Conservation (phyloP, 2,329 filamentous ascomycete genomes). For the Blastomyces emzantsi region DNA sequence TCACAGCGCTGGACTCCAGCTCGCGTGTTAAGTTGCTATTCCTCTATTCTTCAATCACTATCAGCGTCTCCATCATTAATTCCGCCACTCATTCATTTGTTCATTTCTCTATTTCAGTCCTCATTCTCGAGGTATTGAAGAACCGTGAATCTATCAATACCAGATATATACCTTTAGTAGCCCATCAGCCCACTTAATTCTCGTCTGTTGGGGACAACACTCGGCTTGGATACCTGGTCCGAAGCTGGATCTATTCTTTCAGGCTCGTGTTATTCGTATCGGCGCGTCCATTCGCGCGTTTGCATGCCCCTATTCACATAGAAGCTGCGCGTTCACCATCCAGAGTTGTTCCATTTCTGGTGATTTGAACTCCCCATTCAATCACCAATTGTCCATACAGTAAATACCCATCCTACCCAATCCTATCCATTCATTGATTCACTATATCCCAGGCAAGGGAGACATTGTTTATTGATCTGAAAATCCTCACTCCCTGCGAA, state of each 20-base stretch:
- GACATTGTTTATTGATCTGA: background rate
- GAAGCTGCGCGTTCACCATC: background rate
- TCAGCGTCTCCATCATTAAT: background rate
- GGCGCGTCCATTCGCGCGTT: background rate
- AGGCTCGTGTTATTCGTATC: background rate
- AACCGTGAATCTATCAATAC: background rate
- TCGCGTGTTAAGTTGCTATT: background rate
- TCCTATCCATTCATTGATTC: background rate
- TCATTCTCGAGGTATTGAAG: background rate
- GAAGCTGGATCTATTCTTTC: background rate
- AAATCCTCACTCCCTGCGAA: background rate
- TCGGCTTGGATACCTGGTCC: background rate
- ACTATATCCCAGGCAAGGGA: background rate
- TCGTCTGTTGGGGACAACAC: background rate
- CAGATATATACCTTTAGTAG: background rate
- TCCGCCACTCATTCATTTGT: background rate
- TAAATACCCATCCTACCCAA: background rate
- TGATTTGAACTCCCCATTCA: background rate
- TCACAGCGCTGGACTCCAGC: background rate
- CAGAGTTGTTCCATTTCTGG: background rate
- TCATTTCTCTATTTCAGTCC: background rate
- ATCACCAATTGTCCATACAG: background rate
- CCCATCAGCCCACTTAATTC: background rate
- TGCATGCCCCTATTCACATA: background rate
- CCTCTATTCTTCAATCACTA: background rate